Evolutionary conservation across 805 yeast genomes (phyloP).

Genomic region (Tetrapisispora namnaoensis): DNA sequence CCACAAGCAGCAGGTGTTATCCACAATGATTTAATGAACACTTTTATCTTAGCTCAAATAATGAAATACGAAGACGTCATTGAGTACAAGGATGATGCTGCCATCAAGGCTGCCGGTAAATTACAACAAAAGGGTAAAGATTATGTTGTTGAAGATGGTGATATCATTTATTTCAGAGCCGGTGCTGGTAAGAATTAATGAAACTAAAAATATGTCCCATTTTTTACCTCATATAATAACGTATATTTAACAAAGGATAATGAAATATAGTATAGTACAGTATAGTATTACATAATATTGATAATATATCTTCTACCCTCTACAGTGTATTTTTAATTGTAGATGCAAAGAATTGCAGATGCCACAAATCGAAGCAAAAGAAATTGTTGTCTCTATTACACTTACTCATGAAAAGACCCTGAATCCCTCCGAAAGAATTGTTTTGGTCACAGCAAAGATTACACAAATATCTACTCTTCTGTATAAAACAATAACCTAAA

Average conservation of each 20-base stretch:
- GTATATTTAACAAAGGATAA: neutral
- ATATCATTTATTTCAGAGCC: slow-evolving; percentile 82
- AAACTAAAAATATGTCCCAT: neutral
- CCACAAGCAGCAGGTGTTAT: slow-evolving; percentile 99
- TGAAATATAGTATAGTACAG: neutral
- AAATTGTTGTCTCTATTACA: too few species aligned
- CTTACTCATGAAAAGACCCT: too few species aligned
- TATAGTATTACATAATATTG: neutral
- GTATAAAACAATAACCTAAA: too few species aligned
- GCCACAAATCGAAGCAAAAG: too few species aligned
- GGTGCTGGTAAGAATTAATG: slow-evolving; percentile 75
- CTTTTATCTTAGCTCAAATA: slow-evolving; percentile 89
- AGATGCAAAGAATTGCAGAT: too few species aligned
- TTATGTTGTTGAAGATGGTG: slow-evolving; percentile 92
- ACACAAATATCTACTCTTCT: too few species aligned
- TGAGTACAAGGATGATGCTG: slow-evolving; percentile 70
- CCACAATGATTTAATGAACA: slow-evolving; percentile 89
- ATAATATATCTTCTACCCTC: too few species aligned
- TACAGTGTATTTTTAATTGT: too few species aligned
- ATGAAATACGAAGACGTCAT: slow-evolving; percentile 75
- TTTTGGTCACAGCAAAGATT: too few species aligned
- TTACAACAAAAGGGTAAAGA: slow-evolving; percentile 87
- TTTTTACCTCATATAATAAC: neutral
- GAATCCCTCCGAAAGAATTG: too few species aligned
- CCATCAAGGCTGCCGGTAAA: slow-evolving; percentile 83